These are phyloP conservation scores for Phytopythium aichiense DNA, from an alignment of 352 stramenopile species.

Conservation along the genomic window DNA sequence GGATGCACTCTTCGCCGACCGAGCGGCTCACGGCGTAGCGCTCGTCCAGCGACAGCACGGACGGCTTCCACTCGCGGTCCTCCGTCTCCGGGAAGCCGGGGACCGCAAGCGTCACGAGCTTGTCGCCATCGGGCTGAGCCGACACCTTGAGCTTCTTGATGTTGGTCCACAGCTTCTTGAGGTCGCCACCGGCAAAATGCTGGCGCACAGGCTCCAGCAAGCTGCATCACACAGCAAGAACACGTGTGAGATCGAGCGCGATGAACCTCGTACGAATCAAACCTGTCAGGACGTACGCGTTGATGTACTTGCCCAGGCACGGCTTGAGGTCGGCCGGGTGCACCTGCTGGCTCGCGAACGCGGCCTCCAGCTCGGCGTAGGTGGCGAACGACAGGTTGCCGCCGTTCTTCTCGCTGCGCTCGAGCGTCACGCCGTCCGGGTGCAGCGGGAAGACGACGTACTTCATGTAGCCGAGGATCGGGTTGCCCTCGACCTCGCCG, in stretches of 20 bases:
- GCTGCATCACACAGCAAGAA: constrained; percentile 6
- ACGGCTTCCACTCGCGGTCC: constrained; percentile 69
- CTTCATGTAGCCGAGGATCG: constrained; percentile 96
- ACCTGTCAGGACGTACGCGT: constrained; percentile 35
- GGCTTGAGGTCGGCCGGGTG: constrained; percentile 97
- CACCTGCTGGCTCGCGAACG: constrained; percentile 90
- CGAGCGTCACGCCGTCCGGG: constrained; percentile 60
- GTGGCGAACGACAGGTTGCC: constrained; percentile 86
- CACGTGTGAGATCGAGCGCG: background rate
- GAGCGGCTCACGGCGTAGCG: constrained; percentile 75
- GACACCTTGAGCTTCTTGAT: constrained; percentile 89
- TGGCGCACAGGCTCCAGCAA: constrained; percentile 95
- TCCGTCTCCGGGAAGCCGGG: constrained; percentile 59
- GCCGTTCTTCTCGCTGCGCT: constrained; percentile 83
- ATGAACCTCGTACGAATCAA: background rate
- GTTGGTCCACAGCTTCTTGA: constrained; percentile 95
- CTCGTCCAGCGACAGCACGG: constrained; percentile 74
- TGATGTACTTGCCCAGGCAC: constrained; percentile 90
- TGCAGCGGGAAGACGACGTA: constrained; percentile 92
- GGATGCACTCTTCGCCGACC: constrained; percentile 92
- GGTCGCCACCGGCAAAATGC: constrained; percentile 93
- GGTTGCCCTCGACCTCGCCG: constrained; percentile 88
- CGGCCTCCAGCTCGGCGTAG: constrained; percentile 89
- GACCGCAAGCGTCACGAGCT: constrained; percentile 60
- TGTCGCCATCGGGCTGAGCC: constrained; percentile 56